A percentile compares a stretch with the other conserved stretches of the same genome.
phyloP scores from a whole-genome alignment of 352 stramenopile species.

The Pythium utonaiense region DNA sequence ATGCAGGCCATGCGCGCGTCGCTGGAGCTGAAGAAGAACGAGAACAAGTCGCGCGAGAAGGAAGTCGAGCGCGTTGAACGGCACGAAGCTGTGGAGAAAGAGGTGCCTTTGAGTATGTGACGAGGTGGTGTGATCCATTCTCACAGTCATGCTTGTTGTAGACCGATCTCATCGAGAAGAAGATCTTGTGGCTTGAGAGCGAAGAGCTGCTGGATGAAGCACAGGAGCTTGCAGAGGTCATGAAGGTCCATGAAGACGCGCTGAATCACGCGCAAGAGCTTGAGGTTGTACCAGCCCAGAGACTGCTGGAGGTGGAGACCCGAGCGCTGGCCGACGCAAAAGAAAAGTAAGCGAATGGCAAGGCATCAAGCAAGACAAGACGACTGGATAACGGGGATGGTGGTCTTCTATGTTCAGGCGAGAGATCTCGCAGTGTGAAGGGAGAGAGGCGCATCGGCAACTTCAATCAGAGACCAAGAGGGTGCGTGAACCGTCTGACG shows the following conservation, averaged over 20 bases:
- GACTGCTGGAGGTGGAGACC: too few species aligned
- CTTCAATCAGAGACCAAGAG: conserved; percentile 65
- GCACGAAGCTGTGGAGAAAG: conserved; percentile 73
- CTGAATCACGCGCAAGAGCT: too few species aligned
- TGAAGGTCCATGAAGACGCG: conserved; percentile 28
- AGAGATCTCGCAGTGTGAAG: conserved; percentile 39
- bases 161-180: conserved; percentile 84
- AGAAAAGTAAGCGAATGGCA: too few species aligned
- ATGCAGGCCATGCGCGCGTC: conserved; percentile 55
- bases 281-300: too few species aligned
- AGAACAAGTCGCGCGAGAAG: conserved; percentile 76
- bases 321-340: background rate
- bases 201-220: conserved; percentile 71
- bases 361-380: too few species aligned
- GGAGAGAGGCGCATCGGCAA: conserved; percentile 53
- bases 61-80: conserved; percentile 84
- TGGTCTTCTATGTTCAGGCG: conserved; percentile 50
- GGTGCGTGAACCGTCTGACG: conserved; percentile 18
- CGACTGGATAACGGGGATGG: too few species aligned
- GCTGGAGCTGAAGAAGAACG: conserved; percentile 80
- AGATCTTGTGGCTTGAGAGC: conserved; percentile 83
- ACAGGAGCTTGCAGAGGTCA: conserved; percentile 61
- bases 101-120: too few species aligned
- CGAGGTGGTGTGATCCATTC: too few species aligned
- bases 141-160: too few species aligned